Evolutionary conservation across 176 grass and related monocot genomes (phyloP).

Genomic region (Luzula sylvatica): DNA sequence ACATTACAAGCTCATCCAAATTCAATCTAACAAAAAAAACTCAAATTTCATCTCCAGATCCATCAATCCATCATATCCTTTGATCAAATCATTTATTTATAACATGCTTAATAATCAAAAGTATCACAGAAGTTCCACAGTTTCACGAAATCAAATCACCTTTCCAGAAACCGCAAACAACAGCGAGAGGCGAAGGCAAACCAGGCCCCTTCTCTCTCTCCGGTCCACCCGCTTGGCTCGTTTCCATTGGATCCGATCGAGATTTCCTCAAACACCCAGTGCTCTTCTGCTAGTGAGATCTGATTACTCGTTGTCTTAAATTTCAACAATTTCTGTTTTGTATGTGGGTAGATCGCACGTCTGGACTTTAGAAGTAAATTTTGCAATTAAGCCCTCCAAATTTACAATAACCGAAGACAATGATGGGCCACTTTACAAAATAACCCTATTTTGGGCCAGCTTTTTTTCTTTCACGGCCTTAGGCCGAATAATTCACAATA

Average conservation of each 20-base stretch:
- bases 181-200: slow-evolving; percentile 64
- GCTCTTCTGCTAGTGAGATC: slow-evolving; percentile 12
- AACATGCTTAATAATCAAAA: neutral
- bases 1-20: neutral
- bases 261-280: neutral
- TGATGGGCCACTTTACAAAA: too few relatives aligned
- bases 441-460: too few relatives aligned
- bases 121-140: neutral
- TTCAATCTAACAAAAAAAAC: neutral
- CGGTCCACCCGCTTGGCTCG: slow-evolving; percentile 34
- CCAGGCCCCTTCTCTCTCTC: slow-evolving; percentile 55
- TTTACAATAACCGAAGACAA: neutral
- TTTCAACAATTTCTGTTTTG: slow-evolving; percentile 12
- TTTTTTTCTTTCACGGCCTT: too few relatives aligned
- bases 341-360: slow-evolving; percentile 7
- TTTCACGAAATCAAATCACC: slow-evolving; percentile 26
- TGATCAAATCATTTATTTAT: too few relatives aligned
- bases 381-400: slow-evolving; percentile 3
- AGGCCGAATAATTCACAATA: too few relatives aligned
- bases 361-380: neutral
- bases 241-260: slow-evolving; percentile 16
- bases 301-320: slow-evolving; percentile 10
- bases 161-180: slow-evolving; percentile 91
- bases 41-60: slow-evolving; percentile 6
- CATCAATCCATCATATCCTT: neutral